A percentile compares a stretch with the other conserved stretches of the same genome.
Evolutionary conservation across 805 yeast genomes (phyloP).

Genomic region (Myxozyma monticola): DNA sequence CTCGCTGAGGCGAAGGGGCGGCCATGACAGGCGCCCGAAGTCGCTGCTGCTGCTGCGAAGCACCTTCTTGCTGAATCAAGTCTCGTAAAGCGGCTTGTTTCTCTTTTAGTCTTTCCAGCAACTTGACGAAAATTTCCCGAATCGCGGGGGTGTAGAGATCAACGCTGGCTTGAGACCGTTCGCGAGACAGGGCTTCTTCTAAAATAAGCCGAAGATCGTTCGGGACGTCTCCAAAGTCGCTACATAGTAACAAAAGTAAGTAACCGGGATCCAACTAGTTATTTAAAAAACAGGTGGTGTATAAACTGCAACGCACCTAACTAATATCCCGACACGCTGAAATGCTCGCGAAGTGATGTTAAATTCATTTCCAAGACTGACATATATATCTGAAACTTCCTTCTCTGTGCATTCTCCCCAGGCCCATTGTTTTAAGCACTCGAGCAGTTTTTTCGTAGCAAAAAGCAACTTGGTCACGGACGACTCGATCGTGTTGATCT

Average conservation of each 20-base stretch:
- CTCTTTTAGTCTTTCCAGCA: conserved; percentile 74
- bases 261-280: not conserved
- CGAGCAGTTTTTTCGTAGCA: conserved; percentile 85
- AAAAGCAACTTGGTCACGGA: conserved; percentile 77
- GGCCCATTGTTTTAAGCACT: conserved; percentile 88
- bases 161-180: conserved; percentile 78
- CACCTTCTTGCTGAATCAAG: conserved; percentile 27
- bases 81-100: conserved; percentile 64
- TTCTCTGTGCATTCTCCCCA: conserved; percentile 72
- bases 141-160: conserved; percentile 81
- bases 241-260: conserved; percentile 16
- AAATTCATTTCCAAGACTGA: conserved; percentile 89
- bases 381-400: conserved; percentile 87
- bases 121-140: conserved; percentile 77
- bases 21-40: no score
- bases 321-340: conserved; percentile 73
- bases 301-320: conserved; percentile 38
- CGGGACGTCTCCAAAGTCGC: conserved; percentile 90
- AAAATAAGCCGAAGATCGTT: conserved; percentile 71
- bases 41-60: conserved; percentile 2
- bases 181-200: conserved; percentile 82
- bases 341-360: conserved; percentile 82
- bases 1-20: not conserved
- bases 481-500: conserved; percentile 59
- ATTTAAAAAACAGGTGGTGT: not conserved